phyloP scores from a whole-genome alignment of 441 rosid genomes.

The Viola pubescens region DNA sequence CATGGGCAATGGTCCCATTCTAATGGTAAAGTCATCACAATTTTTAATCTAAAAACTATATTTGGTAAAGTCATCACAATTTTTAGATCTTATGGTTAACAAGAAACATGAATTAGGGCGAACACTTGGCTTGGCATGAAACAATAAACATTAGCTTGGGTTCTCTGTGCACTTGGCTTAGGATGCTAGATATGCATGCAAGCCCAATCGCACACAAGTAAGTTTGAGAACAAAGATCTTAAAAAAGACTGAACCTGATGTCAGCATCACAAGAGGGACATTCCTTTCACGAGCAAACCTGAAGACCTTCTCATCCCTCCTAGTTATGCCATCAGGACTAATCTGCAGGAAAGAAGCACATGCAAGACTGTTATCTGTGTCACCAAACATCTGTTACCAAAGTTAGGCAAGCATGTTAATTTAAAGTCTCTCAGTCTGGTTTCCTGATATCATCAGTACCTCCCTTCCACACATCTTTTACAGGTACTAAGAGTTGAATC shows the following conservation, averaged over 20 bases:
- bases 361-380: background rate
- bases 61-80: too few relatives aligned
- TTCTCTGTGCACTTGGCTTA: background rate
- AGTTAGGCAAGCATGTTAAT: background rate
- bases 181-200: background rate
- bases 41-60: too few relatives aligned
- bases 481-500: too few relatives aligned
- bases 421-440: background rate
- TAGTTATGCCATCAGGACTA: slow-evolving; percentile 64
- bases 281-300: slow-evolving; percentile 68
- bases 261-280: slow-evolving; percentile 78
- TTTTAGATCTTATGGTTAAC: background rate
- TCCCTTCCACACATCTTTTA: too few relatives aligned
- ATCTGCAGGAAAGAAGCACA: slow-evolving; percentile 40
- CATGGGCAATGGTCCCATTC: too few relatives aligned
- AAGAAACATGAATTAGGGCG: background rate
- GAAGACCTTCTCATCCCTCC: slow-evolving; percentile 89
- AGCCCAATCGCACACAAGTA: background rate
- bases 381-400: background rate
- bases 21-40: too few relatives aligned
- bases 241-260: slow-evolving; percentile 55
- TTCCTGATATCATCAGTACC: too few relatives aligned
- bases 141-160: too few relatives aligned
- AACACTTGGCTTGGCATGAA: too few relatives aligned
- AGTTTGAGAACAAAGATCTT: background rate